Conservation (phyloP, 345 rosid species). For the Murraya koenigii region DNA sequence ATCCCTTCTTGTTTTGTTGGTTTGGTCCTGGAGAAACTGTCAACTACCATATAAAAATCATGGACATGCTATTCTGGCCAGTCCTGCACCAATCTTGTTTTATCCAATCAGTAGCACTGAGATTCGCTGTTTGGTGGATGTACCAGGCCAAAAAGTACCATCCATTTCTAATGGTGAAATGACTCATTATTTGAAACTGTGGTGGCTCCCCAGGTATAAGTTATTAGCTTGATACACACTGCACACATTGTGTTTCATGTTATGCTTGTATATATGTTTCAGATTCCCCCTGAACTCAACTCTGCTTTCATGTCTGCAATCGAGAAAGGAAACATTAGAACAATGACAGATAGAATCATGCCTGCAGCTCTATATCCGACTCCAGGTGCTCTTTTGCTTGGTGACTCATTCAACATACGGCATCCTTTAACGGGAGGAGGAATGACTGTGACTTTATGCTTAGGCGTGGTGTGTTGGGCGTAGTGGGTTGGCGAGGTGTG, state of each 20-base stretch:
- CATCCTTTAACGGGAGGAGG: constrained; percentile 8
- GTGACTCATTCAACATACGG: neutral
- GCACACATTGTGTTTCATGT: neutral
- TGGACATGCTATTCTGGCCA: neutral
- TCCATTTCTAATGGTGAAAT: constrained; percentile 14
- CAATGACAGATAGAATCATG: neutral
- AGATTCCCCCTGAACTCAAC: neutral
- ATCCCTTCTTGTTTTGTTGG: constrained; percentile 5
- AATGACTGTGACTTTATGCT: neutral
- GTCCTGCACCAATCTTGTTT: constrained; percentile 2
- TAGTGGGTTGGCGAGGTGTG: too few species aligned
- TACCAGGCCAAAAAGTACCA: neutral
- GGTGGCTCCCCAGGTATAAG: neutral
- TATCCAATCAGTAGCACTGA: neutral
- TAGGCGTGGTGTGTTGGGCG: too few species aligned
- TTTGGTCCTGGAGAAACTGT: neutral
- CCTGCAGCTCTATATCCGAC: neutral
- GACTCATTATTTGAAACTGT: constrained; percentile 2
- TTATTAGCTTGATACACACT: neutral
- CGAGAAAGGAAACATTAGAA: constrained; percentile 7
- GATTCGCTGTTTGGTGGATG: neutral
- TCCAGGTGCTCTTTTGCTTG: neutral
- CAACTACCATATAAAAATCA: neutral
- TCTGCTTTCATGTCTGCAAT: neutral
- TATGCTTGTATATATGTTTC: neutral